These are phyloP conservation scores for Monosporozyma yasuniensis DNA, from an alignment of 805 yeast genomes.

Conservation along the genomic window DNA sequence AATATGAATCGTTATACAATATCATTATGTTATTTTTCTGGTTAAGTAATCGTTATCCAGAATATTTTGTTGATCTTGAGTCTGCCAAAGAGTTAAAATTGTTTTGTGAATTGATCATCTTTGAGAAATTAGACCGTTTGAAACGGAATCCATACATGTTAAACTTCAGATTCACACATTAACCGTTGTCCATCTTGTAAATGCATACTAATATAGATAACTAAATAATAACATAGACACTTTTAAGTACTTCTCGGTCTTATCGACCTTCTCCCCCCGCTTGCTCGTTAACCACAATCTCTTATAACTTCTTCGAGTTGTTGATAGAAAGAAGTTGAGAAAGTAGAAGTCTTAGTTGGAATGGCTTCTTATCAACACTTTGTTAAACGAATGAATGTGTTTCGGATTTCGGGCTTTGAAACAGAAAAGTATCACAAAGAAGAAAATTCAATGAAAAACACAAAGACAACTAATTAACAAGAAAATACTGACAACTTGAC, in stretches of 20 bases:
- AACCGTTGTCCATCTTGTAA: not conserved
- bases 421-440: not conserved
- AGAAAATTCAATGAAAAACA: not conserved
- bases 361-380: too few relatives aligned
- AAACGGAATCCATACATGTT: constrained; percentile 26
- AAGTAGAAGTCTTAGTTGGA: too few relatives aligned
- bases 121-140: constrained; percentile 30
- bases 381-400: not conserved
- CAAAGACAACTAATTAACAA: not conserved
- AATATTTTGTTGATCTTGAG: constrained; percentile 64
- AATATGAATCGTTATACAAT: constrained; percentile 57
- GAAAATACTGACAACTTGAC: too few relatives aligned
- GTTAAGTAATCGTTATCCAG: constrained; percentile 83
- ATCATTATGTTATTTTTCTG: constrained; percentile 64
- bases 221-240: too few relatives aligned
- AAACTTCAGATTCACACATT: not conserved
- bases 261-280: too few relatives aligned
- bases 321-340: too few relatives aligned
- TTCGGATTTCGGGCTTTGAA: constrained; percentile 1
- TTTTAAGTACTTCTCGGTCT: not conserved
- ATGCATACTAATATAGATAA: too few relatives aligned
- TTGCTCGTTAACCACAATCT: too few relatives aligned
- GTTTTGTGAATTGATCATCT: constrained; percentile 49
- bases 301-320: too few relatives aligned
- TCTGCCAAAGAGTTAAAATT: constrained; percentile 63